These are phyloP conservation scores for Colletotrichum magnum DNA, from an alignment of 2,329 filamentous ascomycete species.

Conservation along the genomic window DNA sequence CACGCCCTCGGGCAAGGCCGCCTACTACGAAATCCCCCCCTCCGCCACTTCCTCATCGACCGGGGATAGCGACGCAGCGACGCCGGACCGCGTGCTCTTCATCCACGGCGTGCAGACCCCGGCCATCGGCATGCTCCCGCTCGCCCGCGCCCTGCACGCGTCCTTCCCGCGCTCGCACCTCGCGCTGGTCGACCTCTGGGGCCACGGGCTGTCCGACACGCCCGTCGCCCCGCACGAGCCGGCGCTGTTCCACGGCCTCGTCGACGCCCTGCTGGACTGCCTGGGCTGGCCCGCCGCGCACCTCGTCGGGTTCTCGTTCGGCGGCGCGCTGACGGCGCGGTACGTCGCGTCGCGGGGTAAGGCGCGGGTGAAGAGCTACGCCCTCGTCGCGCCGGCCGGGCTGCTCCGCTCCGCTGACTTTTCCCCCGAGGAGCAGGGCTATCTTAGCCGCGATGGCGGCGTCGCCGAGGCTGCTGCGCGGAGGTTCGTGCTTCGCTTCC, in stretches of 20 bases:
- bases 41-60: neutral
- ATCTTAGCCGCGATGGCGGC: slow-evolving; percentile 44
- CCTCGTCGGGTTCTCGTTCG: slow-evolving; percentile 66
- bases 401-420: slow-evolving; percentile 51
- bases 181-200: slow-evolving; percentile 65
- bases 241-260: slow-evolving; percentile 57
- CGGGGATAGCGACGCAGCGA: slow-evolving; percentile 10
- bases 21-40: slow-evolving; percentile 55
- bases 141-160: slow-evolving; percentile 53
- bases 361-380: slow-evolving; percentile 50
- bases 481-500: slow-evolving; percentile 53
- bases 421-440: slow-evolving; percentile 43
- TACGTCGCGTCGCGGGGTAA: slow-evolving; percentile 52
- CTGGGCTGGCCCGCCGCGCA: slow-evolving; percentile 60
- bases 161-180: slow-evolving; percentile 54
- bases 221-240: slow-evolving; percentile 58
- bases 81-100: slow-evolving; percentile 53
- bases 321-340: slow-evolving; percentile 54
- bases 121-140: slow-evolving; percentile 61
- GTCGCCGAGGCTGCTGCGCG: slow-evolving; percentile 49
- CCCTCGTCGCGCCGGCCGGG: slow-evolving; percentile 63
- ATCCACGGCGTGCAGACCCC: slow-evolving; percentile 67
- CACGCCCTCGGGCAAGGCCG: slow-evolving; percentile 52
- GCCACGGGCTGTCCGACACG: slow-evolving; percentile 66
- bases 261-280: slow-evolving; percentile 55